Base-by-base conservation (phyloP, 805 yeast species). In the Hanseniaspora opuntiae region DNA sequence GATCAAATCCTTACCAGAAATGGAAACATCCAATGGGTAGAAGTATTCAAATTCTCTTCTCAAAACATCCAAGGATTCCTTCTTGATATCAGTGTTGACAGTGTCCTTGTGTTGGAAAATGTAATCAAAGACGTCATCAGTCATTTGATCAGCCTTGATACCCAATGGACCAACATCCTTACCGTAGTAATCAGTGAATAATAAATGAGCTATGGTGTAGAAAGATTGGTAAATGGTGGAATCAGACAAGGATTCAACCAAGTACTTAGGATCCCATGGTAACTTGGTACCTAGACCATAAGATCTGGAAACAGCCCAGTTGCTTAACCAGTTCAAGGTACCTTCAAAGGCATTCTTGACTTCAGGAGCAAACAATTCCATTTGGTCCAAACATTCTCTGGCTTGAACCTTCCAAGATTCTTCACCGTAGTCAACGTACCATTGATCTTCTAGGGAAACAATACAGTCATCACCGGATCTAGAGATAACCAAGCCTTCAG, bases 381-480 rank as follows among this genome's bases (percentile, higher is more conserved):
- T 81, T 56, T 69, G 66, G 46, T 74, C 75, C 57, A 93, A 75
- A 67, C 95, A 84, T 62, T 84, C 93, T 58, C 81, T 71, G 52
- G 96, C 94, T 65, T 77, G 79, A 16, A 74, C 69, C 65, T 84
- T 86, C 98, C 98, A 93, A 16, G 71, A 60, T 61, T 79, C 86
- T 76, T 93, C 98, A 76, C 98, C 98, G 64, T 93, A 93, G 68
- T 93, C 97, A 62, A 86, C 77, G 69, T 80, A 93, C 98, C 98
- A 93, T 74, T 93, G 98, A 71, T 93, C 97, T 71, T 94, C 97
- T 51, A 93, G 77, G 6, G 97, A 87, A 40, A 93, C 98, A 62
- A 90, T 81, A 76, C 98, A 93, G 56, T 82, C 87, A 67, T 93
- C 98, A 60, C 97, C 97, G 42, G 96, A 86, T 72, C 98, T 84